Conservation (phyloP, 768 basidiomycete genomes). For the Boletus rubropictus region DNA sequence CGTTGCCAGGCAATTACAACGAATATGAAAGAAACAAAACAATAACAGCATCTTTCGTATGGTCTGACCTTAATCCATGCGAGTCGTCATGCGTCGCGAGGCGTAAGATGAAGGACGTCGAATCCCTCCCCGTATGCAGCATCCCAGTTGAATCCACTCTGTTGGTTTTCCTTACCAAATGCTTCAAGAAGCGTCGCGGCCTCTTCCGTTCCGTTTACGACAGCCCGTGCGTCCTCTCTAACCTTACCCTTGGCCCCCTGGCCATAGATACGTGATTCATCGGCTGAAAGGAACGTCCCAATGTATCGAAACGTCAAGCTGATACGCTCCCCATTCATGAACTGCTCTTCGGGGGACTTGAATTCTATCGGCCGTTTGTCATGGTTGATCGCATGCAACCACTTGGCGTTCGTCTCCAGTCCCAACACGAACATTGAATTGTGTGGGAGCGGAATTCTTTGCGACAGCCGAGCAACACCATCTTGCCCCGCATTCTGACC, state of each 20-base stretch:
- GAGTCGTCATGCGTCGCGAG: slow-evolving; percentile 15
- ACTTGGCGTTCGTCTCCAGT: slow-evolving; percentile 61
- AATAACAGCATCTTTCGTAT: slow-evolving; percentile 21
- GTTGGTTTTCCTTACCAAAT: slow-evolving; percentile 72
- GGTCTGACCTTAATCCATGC: background rate
- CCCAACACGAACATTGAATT: slow-evolving; percentile 84
- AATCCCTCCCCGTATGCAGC: slow-evolving; percentile 58
- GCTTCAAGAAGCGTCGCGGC: slow-evolving; percentile 47
- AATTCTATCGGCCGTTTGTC: slow-evolving; percentile 57
- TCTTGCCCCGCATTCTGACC: slow-evolving; percentile 12
- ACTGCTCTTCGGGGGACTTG: slow-evolving; percentile 53
- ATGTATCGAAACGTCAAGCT: slow-evolving; percentile 77
- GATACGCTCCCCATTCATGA: slow-evolving; percentile 59
- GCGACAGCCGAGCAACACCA: slow-evolving; percentile 37
- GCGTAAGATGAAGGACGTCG: slow-evolving; percentile 58
- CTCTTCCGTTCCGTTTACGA: slow-evolving; percentile 48
- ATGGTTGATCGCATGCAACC: slow-evolving; percentile 72
- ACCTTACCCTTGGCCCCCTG: slow-evolving; percentile 68
- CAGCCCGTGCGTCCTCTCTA: slow-evolving; percentile 45
- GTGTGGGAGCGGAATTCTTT: slow-evolving; percentile 69
- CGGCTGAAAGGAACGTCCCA: slow-evolving; percentile 61
- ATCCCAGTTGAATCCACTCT: slow-evolving; percentile 68
- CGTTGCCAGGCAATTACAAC: slow-evolving; percentile 25
- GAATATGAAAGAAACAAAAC: slow-evolving; percentile 9
- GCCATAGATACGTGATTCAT: slow-evolving; percentile 55